Conservation (phyloP, 495 filamentous ascomycete genomes). For the Ramalina peruviana region DNA sequence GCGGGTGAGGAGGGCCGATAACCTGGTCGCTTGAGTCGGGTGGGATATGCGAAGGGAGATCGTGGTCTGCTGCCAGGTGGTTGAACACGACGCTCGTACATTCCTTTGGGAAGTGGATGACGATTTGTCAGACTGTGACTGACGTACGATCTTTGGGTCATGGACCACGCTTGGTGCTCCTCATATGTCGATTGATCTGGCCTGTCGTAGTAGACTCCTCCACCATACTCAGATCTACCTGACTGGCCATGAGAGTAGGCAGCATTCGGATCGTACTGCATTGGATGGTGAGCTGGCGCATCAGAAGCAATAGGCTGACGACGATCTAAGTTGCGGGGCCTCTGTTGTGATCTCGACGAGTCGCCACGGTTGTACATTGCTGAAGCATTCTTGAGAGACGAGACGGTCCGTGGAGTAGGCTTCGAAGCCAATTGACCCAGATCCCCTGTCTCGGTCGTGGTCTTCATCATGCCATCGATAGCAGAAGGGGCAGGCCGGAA, state of each 20-base stretch:
- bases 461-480: constrained; percentile 51
- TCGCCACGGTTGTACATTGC: neutral
- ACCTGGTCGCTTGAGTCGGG: constrained; percentile 48
- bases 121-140: constrained; percentile 9
- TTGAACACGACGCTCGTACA: neutral
- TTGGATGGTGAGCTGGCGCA: too few species aligned
- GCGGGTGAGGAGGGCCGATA: constrained; percentile 51
- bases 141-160: constrained; percentile 7
- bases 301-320: too few species aligned
- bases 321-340: constrained; percentile 5
- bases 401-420: constrained; percentile 24
- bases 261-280: too few species aligned
- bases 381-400: neutral
- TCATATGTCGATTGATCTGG: neutral
- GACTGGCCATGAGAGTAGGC: too few species aligned
- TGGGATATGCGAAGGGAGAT: constrained; percentile 50
- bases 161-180: constrained; percentile 9
- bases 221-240: too few species aligned
- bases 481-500: too few species aligned
- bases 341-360: constrained; percentile 14
- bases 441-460: constrained; percentile 54
- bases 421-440: constrained; percentile 47
- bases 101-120: constrained; percentile 1
- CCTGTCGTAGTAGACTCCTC: too few species aligned
- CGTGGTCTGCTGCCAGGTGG: constrained; percentile 34